phyloP scores from a whole-genome alignment of 176 grass and related monocot genomes.

The Rhynchospora tenuis region DNA sequence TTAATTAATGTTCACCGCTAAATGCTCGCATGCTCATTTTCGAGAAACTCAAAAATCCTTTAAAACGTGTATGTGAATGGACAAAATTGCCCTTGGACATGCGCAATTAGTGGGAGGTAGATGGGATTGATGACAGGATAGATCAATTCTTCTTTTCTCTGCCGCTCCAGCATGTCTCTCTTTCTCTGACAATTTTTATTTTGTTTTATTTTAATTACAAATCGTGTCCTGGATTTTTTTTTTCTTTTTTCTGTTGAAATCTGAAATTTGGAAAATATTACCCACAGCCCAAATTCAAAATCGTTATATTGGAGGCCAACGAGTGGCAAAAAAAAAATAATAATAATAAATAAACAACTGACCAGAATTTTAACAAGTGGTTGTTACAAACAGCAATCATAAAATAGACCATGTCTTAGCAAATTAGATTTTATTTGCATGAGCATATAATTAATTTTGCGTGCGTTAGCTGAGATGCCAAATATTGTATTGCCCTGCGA shows the following conservation, averaged over 20 bases:
- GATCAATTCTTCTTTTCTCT: neutral
- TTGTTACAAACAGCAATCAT: neutral
- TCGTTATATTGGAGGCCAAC: neutral
- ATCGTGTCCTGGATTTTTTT: neutral
- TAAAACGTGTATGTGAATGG: neutral
- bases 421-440: neutral
- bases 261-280: neutral
- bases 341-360: neutral
- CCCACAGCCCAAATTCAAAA: neutral
- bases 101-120: conserved; percentile 9
- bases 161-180: conserved; percentile 17
- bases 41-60: conserved; percentile 6
- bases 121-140: conserved; percentile 14
- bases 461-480: neutral
- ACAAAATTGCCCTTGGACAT: neutral
- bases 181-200: conserved; percentile 1
- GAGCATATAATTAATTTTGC: neutral
- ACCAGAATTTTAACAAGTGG: neutral
- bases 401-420: neutral
- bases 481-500: neutral
- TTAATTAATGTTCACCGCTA: neutral
- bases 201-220: neutral
- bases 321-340: neutral
- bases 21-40: neutral
- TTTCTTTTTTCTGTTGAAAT: neutral